These are phyloP conservation scores for Panaeolus cyanescens DNA, from an alignment of 768 basidiomycete species.

Conservation along the genomic window DNA sequence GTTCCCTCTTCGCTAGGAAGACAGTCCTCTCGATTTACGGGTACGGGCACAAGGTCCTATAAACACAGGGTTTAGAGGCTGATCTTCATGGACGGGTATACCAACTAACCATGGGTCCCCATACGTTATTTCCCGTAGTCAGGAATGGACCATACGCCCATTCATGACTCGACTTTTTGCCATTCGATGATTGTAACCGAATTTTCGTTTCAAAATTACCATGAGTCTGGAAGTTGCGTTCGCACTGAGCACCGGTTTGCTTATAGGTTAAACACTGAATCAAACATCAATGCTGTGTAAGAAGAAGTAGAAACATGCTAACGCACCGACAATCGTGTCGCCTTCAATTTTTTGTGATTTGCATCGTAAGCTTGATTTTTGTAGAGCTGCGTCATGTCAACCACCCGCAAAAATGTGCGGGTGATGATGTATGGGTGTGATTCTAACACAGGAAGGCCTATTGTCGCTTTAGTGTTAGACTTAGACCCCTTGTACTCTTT, in stretches of 20 bases:
- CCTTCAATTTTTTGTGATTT: constrained; percentile 22
- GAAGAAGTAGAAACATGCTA: background rate
- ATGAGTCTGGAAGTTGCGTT: constrained; percentile 20
- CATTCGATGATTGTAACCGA: constrained; percentile 20
- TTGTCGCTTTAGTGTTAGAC: constrained; percentile 11
- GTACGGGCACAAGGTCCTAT: constrained; percentile 32
- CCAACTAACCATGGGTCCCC: constrained; percentile 31
- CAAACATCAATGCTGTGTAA: background rate
- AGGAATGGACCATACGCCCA: constrained; percentile 36
- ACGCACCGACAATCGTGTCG: constrained; percentile 18
- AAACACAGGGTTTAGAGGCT: background rate
- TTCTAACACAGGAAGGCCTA: constrained; percentile 17
- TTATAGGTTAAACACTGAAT: background rate
- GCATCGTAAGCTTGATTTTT: constrained; percentile 28
- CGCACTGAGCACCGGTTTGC: constrained; percentile 23
- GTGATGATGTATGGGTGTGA: constrained; percentile 38
- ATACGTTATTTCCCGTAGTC: constrained; percentile 15
- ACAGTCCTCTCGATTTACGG: constrained; percentile 32
- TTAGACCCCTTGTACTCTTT: background rate
- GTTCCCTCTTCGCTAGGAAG: background rate
- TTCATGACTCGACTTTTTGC: constrained; percentile 16
- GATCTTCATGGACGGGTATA: background rate
- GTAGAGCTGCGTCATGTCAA: constrained; percentile 31
- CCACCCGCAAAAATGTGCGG: constrained; percentile 35
- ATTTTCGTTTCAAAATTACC: constrained; percentile 33